Evolutionary conservation across 202 grass and related monocot genomes (phyloP), one percentile per base, ranked within the genome.

Genomic region (Musa balbisiana): DNA sequence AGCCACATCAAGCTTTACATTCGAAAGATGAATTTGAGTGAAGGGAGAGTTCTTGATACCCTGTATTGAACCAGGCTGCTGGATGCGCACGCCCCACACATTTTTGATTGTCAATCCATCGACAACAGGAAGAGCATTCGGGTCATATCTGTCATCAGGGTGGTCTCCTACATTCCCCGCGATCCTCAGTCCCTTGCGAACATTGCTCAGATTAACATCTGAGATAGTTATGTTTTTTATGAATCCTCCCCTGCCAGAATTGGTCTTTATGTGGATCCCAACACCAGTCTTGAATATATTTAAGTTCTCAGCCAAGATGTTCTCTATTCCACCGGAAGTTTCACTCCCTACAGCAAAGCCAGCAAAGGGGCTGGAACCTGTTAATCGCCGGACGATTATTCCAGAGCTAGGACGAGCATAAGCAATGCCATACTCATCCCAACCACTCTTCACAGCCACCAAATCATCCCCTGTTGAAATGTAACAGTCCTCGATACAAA

Each of bases 361-460:
- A 0, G 87, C 85, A 65, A 92, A 96, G 10, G 92, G 92, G 6
- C 80, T 87, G 49, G 89, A 96, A 22, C 85, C 89, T 11, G 87
- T 83, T 19, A 96, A 69, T 73, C 87, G 76, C 2, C 87, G 85
- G 16, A 96, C 25, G 19, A 89, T 92, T 77, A 96, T 92, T 74
- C 49, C 83, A 0, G 92, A 90, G 83, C 89, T 88, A 17, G 89
- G 85, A 19, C 84, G 87, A 9, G 77, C 85, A 19, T 84, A 96
- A 20, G 92, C 62, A 23, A 96, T 87, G 21, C 92, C 92, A 14
- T 96, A 96, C 73, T 96, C 85, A n/a, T 96, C 92, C 92, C 92
- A 92, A 51, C 92, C 92, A 66, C 89, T 92, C 85, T 96, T 96
- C 77, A 96, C 85, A 60, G 87, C 81, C 13, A 96, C 51, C 67